A percentile compares a stretch with the other conserved stretches of the same genome.
phyloP scores from a whole-genome alignment of 441 rosid species.

The Adansonia madagascariensis region DNA sequence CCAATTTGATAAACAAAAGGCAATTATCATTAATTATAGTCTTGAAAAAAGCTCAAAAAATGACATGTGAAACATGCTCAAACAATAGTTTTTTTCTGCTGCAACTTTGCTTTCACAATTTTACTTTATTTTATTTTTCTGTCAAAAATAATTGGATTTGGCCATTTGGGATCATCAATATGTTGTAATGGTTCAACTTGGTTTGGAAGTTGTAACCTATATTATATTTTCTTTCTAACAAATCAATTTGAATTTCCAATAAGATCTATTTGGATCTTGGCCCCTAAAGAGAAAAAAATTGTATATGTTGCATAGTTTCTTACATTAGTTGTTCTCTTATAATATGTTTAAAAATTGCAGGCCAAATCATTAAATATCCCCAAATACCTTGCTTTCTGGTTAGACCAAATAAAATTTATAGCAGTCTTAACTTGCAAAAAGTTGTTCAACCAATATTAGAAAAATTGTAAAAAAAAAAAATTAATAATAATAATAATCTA shows the following conservation, averaged over 20 bases:
- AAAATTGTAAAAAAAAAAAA: not conserved
- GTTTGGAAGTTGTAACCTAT: not conserved
- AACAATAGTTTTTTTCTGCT: not conserved
- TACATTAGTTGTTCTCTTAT: slow-evolving; percentile 6
- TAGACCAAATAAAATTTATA: not conserved
- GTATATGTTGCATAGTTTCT: slow-evolving; percentile 5
- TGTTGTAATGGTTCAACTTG: not conserved
- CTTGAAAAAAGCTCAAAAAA: slow-evolving; percentile 3
- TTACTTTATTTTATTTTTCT: too few species aligned
- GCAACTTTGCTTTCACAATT: not conserved
- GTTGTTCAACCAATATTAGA: slow-evolving; percentile 34
- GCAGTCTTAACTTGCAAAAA: slow-evolving; percentile 19
- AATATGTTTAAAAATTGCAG: not conserved
- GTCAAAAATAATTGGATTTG: not conserved
- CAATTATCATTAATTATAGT: not conserved
- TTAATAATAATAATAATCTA: not conserved
- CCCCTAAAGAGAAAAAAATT: not conserved
- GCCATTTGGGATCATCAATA: slow-evolving; percentile 4
- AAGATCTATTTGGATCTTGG: not conserved
- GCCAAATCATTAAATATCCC: slow-evolving; percentile 24
- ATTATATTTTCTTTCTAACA: not conserved
- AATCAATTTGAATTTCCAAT: not conserved
- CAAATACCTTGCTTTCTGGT: slow-evolving; percentile 4
- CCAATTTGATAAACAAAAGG: not conserved
- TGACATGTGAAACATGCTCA: slow-evolving; percentile 5